Conservation (phyloP, 2,329 filamentous ascomycete genomes). For the Epichloe scottii region DNA sequence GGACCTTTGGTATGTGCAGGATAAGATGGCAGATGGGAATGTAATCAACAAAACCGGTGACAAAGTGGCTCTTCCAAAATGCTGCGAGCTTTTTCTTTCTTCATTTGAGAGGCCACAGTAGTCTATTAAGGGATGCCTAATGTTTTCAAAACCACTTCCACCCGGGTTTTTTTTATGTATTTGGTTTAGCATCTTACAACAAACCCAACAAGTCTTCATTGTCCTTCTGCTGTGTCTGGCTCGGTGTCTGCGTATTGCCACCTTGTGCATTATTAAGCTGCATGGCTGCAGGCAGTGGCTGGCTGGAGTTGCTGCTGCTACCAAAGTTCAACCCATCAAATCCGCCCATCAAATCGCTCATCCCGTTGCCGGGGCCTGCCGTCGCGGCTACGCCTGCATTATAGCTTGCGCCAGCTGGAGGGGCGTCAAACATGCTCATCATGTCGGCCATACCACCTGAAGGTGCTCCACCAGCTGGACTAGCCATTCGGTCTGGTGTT, state of each 20-base stretch:
- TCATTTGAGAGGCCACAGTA: neutral
- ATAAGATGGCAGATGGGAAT: too few relatives aligned
- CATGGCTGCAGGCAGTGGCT: slow-evolving; percentile 52
- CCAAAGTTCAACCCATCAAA: slow-evolving; percentile 68
- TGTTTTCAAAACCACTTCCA: neutral
- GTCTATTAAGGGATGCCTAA: slow-evolving; percentile 1
- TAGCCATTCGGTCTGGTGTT: slow-evolving; percentile 57
- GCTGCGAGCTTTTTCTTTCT: too few relatives aligned
- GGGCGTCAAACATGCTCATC: slow-evolving; percentile 59
- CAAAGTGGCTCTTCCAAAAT: too few relatives aligned
- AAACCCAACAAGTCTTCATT: slow-evolving; percentile 47
- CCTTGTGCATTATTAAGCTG: slow-evolving; percentile 34
- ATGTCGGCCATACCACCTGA: slow-evolving; percentile 47
- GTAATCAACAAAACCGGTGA: too few relatives aligned
- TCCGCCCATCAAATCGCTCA: slow-evolving; percentile 84
- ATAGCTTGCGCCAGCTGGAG: slow-evolving; percentile 35
- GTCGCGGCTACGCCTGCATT: slow-evolving; percentile 20
- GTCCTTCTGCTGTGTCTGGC: slow-evolving; percentile 39
- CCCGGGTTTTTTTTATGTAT: neutral
- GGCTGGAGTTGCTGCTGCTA: slow-evolving; percentile 38
- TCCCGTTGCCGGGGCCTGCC: slow-evolving; percentile 37
- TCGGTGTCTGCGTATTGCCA: slow-evolving; percentile 9
- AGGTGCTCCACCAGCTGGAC: slow-evolving; percentile 35
- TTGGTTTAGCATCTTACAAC: slow-evolving; percentile 18
- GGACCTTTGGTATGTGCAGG: too few relatives aligned